These are phyloP conservation scores for Metschnikowia cubensis DNA, from an alignment of 805 yeast species.

Conservation along the genomic window DNA sequence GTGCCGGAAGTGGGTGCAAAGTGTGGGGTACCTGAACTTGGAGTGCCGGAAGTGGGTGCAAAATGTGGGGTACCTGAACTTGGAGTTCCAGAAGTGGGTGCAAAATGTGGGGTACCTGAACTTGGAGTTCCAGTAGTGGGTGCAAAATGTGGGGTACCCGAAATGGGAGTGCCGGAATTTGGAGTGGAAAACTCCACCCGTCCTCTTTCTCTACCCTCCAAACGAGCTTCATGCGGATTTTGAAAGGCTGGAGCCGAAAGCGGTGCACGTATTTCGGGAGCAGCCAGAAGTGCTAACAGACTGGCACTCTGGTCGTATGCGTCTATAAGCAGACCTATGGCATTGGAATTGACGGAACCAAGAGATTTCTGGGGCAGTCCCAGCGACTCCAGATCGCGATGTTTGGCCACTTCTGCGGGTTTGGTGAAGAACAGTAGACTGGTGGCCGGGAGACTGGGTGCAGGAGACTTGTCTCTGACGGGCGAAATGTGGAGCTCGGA, in stretches of 20 bases:
- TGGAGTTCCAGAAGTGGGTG: no score
- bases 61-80: no score
- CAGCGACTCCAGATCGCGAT: background rate
- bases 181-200: no score
- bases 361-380: conserved; percentile 21
- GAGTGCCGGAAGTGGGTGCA: no score
- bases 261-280: background rate
- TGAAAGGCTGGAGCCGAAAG: conserved; percentile 7
- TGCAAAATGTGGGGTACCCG: no score
- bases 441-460: background rate
- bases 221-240: background rate
- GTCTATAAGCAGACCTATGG: conserved; percentile 28
- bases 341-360: conserved; percentile 21
- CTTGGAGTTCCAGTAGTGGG: no score
- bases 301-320: conserved; percentile 27
- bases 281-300: conserved; percentile 14
- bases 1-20: no score
- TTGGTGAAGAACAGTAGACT: background rate
- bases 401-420: background rate
- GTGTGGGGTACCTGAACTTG: no score
- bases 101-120: no score
- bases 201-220: no score
- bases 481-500: conserved; percentile 22
- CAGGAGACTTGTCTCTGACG: background rate
- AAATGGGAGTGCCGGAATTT: no score